Percentiles rank a stretch among this genome's conserved stretches.
phyloP scores from a whole-genome alignment of 352 stramenopile species.

The Nothophytophthora sp. region DNA sequence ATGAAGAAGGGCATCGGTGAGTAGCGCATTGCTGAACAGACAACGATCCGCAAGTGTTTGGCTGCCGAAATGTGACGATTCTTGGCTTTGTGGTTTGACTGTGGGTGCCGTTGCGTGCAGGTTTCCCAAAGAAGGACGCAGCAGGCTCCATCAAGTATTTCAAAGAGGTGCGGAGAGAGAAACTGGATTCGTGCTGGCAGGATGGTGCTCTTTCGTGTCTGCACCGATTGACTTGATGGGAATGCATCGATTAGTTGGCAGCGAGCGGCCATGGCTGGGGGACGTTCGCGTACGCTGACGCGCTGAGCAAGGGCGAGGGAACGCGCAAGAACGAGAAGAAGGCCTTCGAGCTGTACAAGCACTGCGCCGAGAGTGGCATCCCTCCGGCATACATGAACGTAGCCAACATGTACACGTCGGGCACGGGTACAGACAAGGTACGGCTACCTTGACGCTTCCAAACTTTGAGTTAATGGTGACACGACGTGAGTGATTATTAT shows the following conservation, averaged over 20 bases:
- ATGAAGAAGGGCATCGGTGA: conserved; percentile 79
- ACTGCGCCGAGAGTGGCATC: conserved; percentile 60
- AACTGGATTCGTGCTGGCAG: background rate
- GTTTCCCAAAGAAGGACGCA: conserved; percentile 61
- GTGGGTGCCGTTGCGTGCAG: conserved; percentile 13
- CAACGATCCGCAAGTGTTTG: no score
- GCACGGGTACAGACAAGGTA: conserved; percentile 75
- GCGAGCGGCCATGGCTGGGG: conserved; percentile 70
- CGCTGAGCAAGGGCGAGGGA: conserved; percentile 73
- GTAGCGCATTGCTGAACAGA: conserved; percentile 5
- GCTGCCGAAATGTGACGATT: background rate
- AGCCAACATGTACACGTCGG: conserved; percentile 79
- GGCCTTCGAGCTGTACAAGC: conserved; percentile 79
- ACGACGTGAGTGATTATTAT: background rate
- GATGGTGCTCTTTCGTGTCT: no score
- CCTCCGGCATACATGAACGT: conserved; percentile 82
- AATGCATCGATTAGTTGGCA: conserved; percentile 38
- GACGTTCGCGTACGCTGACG: conserved; percentile 80
- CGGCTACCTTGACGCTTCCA: background rate
- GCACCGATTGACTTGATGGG: background rate
- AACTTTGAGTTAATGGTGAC: background rate
- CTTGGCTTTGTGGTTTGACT: background rate
- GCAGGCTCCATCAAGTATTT: conserved; percentile 64
- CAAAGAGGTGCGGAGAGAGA: conserved; percentile 47
- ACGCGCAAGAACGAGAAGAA: conserved; percentile 74